Evolutionary conservation across 2,329 filamentous ascomycete genomes (phyloP).

Genomic region (Botrytis sinoallii): DNA sequence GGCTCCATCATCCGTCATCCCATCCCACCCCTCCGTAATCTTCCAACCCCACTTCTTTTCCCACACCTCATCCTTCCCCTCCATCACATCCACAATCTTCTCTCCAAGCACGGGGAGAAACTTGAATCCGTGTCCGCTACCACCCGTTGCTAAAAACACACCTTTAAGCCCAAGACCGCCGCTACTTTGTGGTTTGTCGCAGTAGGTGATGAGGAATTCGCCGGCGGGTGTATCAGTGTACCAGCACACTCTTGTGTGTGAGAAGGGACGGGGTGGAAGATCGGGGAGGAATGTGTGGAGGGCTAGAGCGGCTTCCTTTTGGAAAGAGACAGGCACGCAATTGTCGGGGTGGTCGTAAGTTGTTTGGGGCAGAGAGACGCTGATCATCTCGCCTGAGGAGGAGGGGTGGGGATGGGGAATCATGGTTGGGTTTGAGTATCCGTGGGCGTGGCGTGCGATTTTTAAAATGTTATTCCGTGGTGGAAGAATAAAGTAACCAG

Average conservation of each 20-base stretch:
- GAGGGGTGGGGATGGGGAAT: constrained; percentile 28
- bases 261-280: constrained; percentile 51
- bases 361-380: constrained; percentile 29
- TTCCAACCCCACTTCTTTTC: constrained; percentile 54
- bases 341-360: constrained; percentile 26
- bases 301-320: constrained; percentile 27
- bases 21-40: constrained; percentile 32
- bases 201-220: constrained; percentile 58
- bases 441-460: constrained; percentile 58
- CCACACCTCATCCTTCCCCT: constrained; percentile 43
- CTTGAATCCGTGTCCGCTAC: constrained; percentile 50
- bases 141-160: constrained; percentile 49
- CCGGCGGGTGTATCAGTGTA: constrained; percentile 64
- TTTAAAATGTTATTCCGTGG: constrained; percentile 56
- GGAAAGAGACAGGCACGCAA: constrained; percentile 29
- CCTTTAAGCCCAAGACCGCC: constrained; percentile 45
- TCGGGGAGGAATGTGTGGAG: constrained; percentile 49
- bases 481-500: constrained; percentile 72
- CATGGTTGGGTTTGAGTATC: constrained; percentile 47
- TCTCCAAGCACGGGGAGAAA: constrained; percentile 49
- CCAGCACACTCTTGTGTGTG: constrained; percentile 56
- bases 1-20: constrained; percentile 34
- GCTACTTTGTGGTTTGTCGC: constrained; percentile 2
- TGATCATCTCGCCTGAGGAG: constrained; percentile 17
- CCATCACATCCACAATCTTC: constrained; percentile 43